Conservation (phyloP, 1,139 yeast genomes). For the Candida smagusa region DNA sequence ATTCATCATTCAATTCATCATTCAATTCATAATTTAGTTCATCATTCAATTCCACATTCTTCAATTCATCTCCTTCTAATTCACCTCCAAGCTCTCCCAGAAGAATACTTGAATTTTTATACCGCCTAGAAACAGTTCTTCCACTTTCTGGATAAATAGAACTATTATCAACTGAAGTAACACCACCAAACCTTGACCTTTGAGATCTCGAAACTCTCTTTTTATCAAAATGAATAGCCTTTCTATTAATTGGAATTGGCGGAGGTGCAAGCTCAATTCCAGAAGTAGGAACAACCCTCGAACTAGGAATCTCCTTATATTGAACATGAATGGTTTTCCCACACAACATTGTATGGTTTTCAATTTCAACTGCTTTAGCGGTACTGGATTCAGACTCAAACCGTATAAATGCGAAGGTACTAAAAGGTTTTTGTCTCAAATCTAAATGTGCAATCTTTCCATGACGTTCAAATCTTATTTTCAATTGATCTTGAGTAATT, state of each 20-base stretch:
- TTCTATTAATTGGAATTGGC: slow-evolving; percentile 54
- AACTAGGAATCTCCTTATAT: slow-evolving; percentile 53
- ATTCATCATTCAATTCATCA: too few species aligned
- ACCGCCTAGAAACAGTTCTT: too few species aligned
- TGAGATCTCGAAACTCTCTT: not conserved
- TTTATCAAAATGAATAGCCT: slow-evolving; percentile 1
- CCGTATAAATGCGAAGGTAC: slow-evolving; percentile 70
- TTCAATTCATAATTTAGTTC: too few species aligned
- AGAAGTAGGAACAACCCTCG: slow-evolving; percentile 9
- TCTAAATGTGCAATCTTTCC: slow-evolving; percentile 57
- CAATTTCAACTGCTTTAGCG: slow-evolving; percentile 77
- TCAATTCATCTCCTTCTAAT: not conserved
- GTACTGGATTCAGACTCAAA: slow-evolving; percentile 68
- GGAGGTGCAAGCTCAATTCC: slow-evolving; percentile 67
- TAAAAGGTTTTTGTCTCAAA: slow-evolving; percentile 47
- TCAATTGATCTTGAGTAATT: slow-evolving; percentile 53
- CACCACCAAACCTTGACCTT: not conserved
- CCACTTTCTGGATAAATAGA: too few species aligned
- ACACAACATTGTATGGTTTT: slow-evolving; percentile 72
- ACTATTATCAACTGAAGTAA: not conserved
- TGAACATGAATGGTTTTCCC: slow-evolving; percentile 81
- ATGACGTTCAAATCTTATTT: slow-evolving; percentile 59
- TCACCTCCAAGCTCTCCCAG: too few species aligned
- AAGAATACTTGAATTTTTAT: too few species aligned
- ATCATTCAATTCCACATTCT: not conserved